phyloP scores from a whole-genome alignment of 1,284 basidiomycete genomes.

The Athelia sp. region DNA sequence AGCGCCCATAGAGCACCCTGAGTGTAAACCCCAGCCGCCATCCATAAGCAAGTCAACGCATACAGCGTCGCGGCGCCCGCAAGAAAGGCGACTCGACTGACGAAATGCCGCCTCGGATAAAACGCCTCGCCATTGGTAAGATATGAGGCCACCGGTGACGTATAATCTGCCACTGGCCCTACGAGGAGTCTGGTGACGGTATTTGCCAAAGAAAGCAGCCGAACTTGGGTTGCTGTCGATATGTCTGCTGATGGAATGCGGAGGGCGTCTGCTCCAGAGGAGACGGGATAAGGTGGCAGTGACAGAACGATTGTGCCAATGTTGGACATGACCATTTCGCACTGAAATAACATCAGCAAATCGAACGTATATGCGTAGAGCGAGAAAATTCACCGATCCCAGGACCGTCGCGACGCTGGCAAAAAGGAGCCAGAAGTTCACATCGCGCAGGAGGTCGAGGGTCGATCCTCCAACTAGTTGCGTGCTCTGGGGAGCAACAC shows the following conservation, averaged over 20 bases:
- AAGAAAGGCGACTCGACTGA: slow-evolving; percentile 61
- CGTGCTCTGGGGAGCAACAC: slow-evolving; percentile 15
- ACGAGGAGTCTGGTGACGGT: slow-evolving; percentile 65
- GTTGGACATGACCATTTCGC: slow-evolving; percentile 78
- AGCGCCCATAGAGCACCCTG: slow-evolving; percentile 54
- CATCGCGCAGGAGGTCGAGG: slow-evolving; percentile 45
- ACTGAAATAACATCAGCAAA: slow-evolving; percentile 41
- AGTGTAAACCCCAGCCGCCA: slow-evolving; percentile 39
- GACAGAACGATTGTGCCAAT: slow-evolving; percentile 72
- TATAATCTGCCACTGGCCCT: slow-evolving; percentile 64
- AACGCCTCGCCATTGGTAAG: slow-evolving; percentile 30
- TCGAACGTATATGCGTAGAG: slow-evolving; percentile 6
- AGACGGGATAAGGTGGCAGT: slow-evolving; percentile 33
- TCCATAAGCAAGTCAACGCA: slow-evolving; percentile 47
- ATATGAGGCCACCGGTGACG: slow-evolving; percentile 52
- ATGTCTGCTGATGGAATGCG: slow-evolving; percentile 21
- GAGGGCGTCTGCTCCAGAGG: slow-evolving; percentile 14
- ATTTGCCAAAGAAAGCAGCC: slow-evolving; percentile 62
- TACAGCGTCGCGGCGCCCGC: slow-evolving; percentile 43
- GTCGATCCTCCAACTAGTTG: slow-evolving; percentile 28
- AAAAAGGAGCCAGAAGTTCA: slow-evolving; percentile 53
- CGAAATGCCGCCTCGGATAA: slow-evolving; percentile 41
- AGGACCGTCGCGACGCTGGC: slow-evolving; percentile 31
- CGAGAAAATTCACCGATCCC: slow-evolving; percentile 36
- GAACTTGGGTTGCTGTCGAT: slow-evolving; percentile 57